phyloP scores from a whole-genome alignment of 176 grass and related monocot species.

The Poa pratensis region DNA sequence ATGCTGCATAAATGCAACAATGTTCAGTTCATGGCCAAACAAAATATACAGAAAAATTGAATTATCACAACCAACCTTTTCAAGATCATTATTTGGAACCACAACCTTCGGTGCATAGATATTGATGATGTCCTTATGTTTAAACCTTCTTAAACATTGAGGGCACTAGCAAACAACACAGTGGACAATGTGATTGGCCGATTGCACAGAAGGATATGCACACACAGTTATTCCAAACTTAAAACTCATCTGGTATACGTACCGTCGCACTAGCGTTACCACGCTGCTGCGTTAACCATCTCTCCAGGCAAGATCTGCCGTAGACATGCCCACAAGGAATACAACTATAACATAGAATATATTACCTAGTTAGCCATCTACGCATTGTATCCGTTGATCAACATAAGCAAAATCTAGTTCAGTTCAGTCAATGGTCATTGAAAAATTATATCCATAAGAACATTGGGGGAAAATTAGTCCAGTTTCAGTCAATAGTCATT shows the following conservation, averaged over 20 bases:
- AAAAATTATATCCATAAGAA: neutral
- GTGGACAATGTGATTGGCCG: neutral
- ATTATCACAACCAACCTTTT: constrained; percentile 61
- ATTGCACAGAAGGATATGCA: neutral
- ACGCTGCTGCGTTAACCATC: constrained; percentile 53
- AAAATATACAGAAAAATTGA: neutral
- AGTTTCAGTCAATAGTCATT: neutral
- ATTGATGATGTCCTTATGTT: constrained; percentile 76
- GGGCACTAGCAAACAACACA: constrained; percentile 65
- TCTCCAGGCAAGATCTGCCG: constrained; percentile 81
- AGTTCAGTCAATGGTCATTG: neutral
- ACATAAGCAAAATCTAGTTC: neutral
- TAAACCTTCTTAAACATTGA: constrained; percentile 75
- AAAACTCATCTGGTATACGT: constrained; percentile 16
- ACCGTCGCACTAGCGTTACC: constrained; percentile 55
- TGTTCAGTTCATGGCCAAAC: neutral
- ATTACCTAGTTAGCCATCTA: constrained; percentile 21
- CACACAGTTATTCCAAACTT: neutral
- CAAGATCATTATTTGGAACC: constrained; percentile 71
- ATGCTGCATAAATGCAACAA: constrained; percentile 59
- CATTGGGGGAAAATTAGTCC: neutral
- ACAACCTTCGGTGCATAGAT: constrained; percentile 75
- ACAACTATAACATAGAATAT: constrained; percentile 55
- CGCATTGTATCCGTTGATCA: neutral
- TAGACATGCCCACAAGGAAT: constrained; percentile 97